A percentile compares a stretch with the other conserved stretches of the same genome.
Conservation (phyloP, 176 grass and related monocot genomes). For the Carex kokanica region DNA sequence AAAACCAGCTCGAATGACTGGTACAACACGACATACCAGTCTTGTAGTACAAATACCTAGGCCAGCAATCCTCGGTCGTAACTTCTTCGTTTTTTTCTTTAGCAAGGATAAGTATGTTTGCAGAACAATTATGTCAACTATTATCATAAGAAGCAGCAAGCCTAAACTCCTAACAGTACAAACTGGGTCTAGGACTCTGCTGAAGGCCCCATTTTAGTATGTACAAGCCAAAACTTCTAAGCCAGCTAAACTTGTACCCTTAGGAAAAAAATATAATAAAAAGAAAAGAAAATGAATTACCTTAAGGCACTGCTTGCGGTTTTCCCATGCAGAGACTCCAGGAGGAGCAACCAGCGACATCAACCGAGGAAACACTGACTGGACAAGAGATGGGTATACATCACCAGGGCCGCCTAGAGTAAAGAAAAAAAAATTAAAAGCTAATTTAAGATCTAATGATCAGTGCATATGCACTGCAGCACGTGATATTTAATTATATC, state of each 20-base stretch:
- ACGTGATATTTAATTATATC: neutral
- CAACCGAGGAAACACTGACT: constrained; percentile 80
- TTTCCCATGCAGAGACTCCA: constrained; percentile 91
- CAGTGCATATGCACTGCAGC: neutral
- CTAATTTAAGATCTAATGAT: neutral
- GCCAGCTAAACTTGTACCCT: neutral
- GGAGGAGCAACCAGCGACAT: constrained; percentile 73
- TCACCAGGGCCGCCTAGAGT: constrained; percentile 62
- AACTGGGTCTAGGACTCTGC: neutral
- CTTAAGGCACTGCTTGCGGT: constrained; percentile 96
- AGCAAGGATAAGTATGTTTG: neutral
- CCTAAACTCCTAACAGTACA: neutral
- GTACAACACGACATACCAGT: neutral
- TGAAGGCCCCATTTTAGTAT: neutral
- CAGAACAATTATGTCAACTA: neutral
- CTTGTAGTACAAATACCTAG: neutral
- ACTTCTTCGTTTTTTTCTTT: neutral
- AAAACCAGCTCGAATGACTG: neutral
- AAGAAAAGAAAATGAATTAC: constrained; percentile 36
- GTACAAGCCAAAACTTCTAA: neutral
- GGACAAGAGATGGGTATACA: constrained; percentile 82
- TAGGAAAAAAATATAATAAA: neutral
- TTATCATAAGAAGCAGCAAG: neutral
- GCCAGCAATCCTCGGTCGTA: neutral
- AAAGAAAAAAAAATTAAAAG: neutral